A percentile compares a stretch with the other conserved stretches of the same genome.
Conservation (phyloP, 768 basidiomycete genomes). For the Phylloporus sp. region DNA sequence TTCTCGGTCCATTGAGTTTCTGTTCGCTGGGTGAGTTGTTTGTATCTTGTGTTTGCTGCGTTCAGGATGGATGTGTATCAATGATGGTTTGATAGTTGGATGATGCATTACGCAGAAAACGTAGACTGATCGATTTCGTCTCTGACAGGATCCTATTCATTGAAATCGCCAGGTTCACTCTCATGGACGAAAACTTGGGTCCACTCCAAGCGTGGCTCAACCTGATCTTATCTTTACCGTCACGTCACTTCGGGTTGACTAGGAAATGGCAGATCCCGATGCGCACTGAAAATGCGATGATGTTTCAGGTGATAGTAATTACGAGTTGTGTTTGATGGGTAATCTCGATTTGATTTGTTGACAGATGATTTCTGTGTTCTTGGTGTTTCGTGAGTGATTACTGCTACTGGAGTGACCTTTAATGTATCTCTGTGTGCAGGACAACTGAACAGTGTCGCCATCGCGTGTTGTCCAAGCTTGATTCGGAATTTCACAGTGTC, state of each 20-base stretch:
- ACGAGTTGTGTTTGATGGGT: slow-evolving; percentile 15
- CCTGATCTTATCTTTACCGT: slow-evolving; percentile 26
- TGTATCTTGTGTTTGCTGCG: not conserved
- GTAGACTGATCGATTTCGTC: slow-evolving; percentile 43
- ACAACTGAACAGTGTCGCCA: slow-evolving; percentile 56
- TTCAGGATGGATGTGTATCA: not conserved
- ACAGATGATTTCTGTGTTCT: too few relatives aligned
- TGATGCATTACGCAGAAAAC: slow-evolving; percentile 53
- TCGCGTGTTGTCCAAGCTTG: slow-evolving; percentile 50
- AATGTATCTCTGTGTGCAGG: slow-evolving; percentile 27
- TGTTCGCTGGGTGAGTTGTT: slow-evolving; percentile 45
- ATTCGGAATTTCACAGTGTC: slow-evolving; percentile 39
- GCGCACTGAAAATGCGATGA: slow-evolving; percentile 62
- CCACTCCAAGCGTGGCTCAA: slow-evolving; percentile 45
- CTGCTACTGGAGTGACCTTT: too few relatives aligned
- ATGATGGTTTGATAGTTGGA: slow-evolving; percentile 30
- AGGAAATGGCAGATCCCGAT: slow-evolving; percentile 48
- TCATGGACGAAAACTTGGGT: slow-evolving; percentile 41
- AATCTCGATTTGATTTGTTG: too few relatives aligned
- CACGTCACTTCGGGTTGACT: slow-evolving; percentile 5
- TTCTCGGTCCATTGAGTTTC: slow-evolving; percentile 45
- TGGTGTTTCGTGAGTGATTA: too few relatives aligned
- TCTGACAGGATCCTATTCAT: slow-evolving; percentile 51
- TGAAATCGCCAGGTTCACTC: slow-evolving; percentile 38
- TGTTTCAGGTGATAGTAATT: slow-evolving; percentile 59